phyloP scores from a whole-genome alignment of 352 stramenopile genomes.

The Poterioochromonas sp. region DNA sequence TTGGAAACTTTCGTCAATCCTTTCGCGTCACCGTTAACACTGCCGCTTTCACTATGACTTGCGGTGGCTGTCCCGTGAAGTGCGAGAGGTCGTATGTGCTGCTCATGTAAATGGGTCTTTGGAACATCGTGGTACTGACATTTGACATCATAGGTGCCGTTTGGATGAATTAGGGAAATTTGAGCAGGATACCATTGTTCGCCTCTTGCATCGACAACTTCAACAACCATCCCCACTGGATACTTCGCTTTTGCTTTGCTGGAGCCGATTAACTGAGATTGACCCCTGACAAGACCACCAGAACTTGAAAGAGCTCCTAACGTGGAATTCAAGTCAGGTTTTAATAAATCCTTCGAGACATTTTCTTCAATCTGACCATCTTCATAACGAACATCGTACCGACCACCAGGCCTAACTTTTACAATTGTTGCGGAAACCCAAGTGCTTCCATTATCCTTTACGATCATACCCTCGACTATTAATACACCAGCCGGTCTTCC shows the following conservation, averaged over 20 bases:
- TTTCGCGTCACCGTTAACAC: not conserved
- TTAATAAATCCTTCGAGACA: not conserved
- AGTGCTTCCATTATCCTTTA: not conserved
- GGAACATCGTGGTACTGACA: slow-evolving; percentile 1
- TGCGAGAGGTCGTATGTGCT: not conserved
- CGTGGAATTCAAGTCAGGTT: not conserved
- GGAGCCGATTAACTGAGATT: too few relatives aligned
- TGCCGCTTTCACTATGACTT: not conserved
- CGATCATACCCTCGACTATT: not conserved
- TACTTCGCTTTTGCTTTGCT: not conserved
- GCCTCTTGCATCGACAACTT: not conserved
- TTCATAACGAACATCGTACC: slow-evolving; percentile 18
- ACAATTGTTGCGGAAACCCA: not conserved
- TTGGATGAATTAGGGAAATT: not conserved
- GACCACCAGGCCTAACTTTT: not conserved
- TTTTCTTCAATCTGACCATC: not conserved
- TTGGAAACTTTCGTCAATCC: too few relatives aligned
- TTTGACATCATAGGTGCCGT: slow-evolving; percentile 19
- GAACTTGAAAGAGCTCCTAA: not conserved
- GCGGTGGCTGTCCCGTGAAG: not conserved
- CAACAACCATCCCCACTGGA: not conserved
- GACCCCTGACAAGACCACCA: not conserved
- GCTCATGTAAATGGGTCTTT: not conserved
- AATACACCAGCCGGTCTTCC: not conserved
- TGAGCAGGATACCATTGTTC: slow-evolving; percentile 2